A percentile compares a stretch with the other conserved stretches of the same genome.
Conservation (phyloP, 306 rosid genomes). For the Trifolium repens region DNA sequence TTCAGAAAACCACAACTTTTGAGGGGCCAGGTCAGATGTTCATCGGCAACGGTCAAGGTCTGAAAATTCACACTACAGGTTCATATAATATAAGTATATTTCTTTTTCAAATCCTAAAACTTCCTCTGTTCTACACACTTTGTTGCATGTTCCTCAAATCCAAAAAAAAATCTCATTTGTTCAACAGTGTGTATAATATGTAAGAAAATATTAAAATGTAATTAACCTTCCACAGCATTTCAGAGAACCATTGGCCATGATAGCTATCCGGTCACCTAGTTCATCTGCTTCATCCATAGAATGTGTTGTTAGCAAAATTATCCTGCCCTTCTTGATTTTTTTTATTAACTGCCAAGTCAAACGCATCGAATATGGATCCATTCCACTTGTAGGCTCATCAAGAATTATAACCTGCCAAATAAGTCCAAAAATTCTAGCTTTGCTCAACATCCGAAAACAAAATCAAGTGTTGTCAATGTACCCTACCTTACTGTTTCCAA, state of each 20-base stretch:
- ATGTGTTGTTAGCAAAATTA: constrained; percentile 91
- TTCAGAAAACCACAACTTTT: constrained; percentile 2
- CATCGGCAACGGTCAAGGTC: not conserved
- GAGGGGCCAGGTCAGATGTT: not conserved
- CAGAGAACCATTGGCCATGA: constrained; percentile 96
- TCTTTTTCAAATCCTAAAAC: not conserved
- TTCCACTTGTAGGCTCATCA: constrained; percentile 99
- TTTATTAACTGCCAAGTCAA: constrained; percentile 97
- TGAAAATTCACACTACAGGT: not conserved
- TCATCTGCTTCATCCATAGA: constrained; percentile 99
- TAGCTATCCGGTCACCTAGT: constrained; percentile 95
- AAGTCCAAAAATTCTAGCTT: constrained; percentile 34
- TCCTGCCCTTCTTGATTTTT: constrained; percentile 89
- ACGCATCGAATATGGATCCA: constrained; percentile 99
- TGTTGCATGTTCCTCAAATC: not conserved
- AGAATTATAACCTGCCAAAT: constrained; percentile 81
- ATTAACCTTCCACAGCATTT: constrained; percentile 96
- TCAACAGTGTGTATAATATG: constrained; percentile 1
- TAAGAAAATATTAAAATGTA: not conserved
- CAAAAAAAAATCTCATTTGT: not conserved
- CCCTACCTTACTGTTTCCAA: constrained; percentile 89
- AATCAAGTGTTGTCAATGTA: constrained; percentile 28
- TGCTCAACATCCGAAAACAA: constrained; percentile 24
- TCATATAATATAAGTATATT: not conserved
- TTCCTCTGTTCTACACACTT: not conserved